Base-by-base conservation (phyloP, 306 rosid genomes). In the Styphnolobium japonicum region DNA sequence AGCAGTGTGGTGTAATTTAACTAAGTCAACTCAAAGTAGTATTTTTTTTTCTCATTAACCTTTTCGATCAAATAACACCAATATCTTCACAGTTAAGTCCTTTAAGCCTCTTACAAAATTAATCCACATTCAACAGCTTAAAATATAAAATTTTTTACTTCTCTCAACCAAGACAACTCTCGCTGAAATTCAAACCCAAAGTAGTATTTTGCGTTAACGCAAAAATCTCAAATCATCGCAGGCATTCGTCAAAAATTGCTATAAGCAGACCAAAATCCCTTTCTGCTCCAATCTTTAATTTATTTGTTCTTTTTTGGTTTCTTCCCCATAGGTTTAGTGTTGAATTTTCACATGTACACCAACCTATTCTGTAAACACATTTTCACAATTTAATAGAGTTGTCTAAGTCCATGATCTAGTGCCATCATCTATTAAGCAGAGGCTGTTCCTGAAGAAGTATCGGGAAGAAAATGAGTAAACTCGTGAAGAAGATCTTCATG, bases 401-500 rank as follows among this genome's bases (percentile, higher is more conserved):
- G 1, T 46, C 4, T 5, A 46, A 15, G 8, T 46, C 53, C 53
- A 14, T 46, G 19, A 15, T 46, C 19, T 4, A 46, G 53, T 1
- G 51, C 16, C 12, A 43, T 12, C 16, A 12, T 10, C 4, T 3
- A 53, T 21, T 53, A 53, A 21, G 85, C 33, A 57, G 88, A 82
- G 48, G 85, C 22, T 67, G 85, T 63, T 51, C 73, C 84, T 43
- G 87, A 86, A 3, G 87, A 86, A 3, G 83, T 15, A 80, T 88
- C 81, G 1, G 97, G 94, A 29, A 91, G 64, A 78, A 89, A 91
- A 72, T 82, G 83, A 46, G 83, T 76, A 63, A 89, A 88, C 83
- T 89, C 94, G 2, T 81, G 79, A 23, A 89, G 81, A 56, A 91
- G 84, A 78, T 91, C 97, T 19, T 76, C 73, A 66, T 91, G 93